Evolutionary conservation across 106 monocot species (phyloP).

Genomic region (Xerophyta viscosa): DNA sequence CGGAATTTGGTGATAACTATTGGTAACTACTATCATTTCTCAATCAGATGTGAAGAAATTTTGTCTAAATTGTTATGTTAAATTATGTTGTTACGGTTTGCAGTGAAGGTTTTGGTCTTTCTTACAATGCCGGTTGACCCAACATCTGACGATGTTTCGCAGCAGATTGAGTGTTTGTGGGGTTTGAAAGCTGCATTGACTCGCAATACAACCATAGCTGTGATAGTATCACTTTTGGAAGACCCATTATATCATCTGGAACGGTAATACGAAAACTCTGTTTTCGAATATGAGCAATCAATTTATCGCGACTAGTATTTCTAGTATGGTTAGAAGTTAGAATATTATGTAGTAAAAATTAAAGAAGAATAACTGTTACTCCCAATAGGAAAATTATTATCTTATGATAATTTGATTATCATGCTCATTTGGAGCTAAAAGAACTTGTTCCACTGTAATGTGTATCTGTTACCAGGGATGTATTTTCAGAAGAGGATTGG

Average conservation of each 20-base stretch:
- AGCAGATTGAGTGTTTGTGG: constrained; percentile 88
- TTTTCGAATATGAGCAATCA: too few relatives aligned
- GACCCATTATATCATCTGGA: constrained; percentile 76
- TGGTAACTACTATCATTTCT: constrained; percentile 18
- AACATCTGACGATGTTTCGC: constrained; percentile 47
- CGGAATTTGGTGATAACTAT: constrained; percentile 54
- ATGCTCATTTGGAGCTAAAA: too few relatives aligned
- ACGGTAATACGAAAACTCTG: too few relatives aligned
- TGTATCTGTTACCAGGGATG: constrained; percentile 23
- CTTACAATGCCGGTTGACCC: constrained; percentile 91
- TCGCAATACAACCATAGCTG: constrained; percentile 45
- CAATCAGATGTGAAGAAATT: not conserved
- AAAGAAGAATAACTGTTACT: too few relatives aligned
- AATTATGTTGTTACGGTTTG: constrained; percentile 4
- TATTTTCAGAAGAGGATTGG: constrained; percentile 96
- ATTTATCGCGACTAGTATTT: too few relatives aligned
- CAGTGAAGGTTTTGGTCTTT: constrained; percentile 95
- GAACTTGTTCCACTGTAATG: too few relatives aligned
- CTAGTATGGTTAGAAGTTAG: too few relatives aligned
- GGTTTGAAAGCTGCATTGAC: constrained; percentile 64
- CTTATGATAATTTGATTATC: too few relatives aligned
- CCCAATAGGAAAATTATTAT: too few relatives aligned
- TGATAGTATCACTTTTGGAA: constrained; percentile 76
- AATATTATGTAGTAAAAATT: too few relatives aligned
- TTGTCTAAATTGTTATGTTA: not conserved